Evolutionary conservation across 768 basidiomycete species (phyloP), one percentile per base, ranked within the genome.

Genomic region (Lenzites betulinus): DNA sequence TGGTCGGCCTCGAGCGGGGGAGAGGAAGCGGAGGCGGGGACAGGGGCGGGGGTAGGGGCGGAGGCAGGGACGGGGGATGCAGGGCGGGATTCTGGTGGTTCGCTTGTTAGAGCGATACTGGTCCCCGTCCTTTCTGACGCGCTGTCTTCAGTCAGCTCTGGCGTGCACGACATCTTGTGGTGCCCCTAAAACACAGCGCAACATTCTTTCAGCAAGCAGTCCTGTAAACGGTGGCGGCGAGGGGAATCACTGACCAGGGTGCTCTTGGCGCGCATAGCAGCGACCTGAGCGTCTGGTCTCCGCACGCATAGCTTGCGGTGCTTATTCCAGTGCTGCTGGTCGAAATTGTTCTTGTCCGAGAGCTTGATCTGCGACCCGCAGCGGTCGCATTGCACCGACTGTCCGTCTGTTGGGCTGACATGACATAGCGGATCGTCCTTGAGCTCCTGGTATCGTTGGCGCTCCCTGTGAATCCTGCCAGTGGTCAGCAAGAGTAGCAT

Each of bases 301-400:
- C 80, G 84, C 54, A 83, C 69, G 69, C 88, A 90, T 30, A 87
- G 78, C 41, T 77, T 76, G 33, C 83, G 78, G 67, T 90, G 88
- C 64, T 81, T 85, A 46, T 74, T 69, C 88, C 88, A 90, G 70
- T 90, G 88, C 66, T 81, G 82, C 30, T 79, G 78, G 66, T 90
- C 88, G 65, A 80, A 90, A 22, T 77, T 77, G 70, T 85, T 87
- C 73, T 89, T 89, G 33, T 77, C 71, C 16, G 87, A 89, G 26
- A 90, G 81, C 69, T 87, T 87, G 72, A 90, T 88, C 15, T 75
- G 73, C 28, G 67, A 73, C 38, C 78, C 76, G 71, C 88, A 90
- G 53, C 78, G 78, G 62, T 74, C 76, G 74, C 87, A 89, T 55
- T 54, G 55, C 25, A 64, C 64, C n/a, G 36, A 23, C 20, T 54